phyloP scores from a whole-genome alignment of 1,284 basidiomycete genomes.

The Trametes pubescens region DNA sequence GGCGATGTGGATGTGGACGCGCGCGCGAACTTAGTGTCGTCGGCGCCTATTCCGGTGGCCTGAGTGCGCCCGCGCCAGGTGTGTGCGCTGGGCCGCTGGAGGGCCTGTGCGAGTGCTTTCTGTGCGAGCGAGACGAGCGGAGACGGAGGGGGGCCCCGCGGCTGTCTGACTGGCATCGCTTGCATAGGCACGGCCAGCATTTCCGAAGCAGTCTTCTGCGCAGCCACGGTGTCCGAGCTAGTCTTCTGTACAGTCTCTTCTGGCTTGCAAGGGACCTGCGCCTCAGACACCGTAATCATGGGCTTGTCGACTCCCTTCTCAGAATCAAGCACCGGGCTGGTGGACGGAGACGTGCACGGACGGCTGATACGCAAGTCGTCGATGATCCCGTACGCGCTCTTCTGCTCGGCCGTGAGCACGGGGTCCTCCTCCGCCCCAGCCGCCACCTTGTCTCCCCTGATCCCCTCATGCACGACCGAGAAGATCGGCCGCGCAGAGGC shows the following conservation, averaged over 20 bases:
- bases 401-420: background rate
- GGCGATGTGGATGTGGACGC: too few species aligned
- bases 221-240: background rate
- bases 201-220: background rate
- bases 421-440: background rate
- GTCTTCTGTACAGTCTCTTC: background rate
- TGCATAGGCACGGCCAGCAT: background rate
- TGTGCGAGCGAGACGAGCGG: background rate
- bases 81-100: background rate
- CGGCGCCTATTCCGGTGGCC: background rate
- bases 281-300: too few species aligned
- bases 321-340: background rate
- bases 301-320: background rate
- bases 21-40: background rate
- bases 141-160: slow-evolving; percentile 15
- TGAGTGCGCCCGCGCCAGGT: slow-evolving; percentile 15
- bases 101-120: background rate
- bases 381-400: slow-evolving; percentile 5
- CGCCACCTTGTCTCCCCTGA: background rate
- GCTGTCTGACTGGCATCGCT: slow-evolving; percentile 5
- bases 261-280: background rate
- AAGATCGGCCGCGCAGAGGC: slow-evolving; percentile 4
- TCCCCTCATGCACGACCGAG: slow-evolving; percentile 2
- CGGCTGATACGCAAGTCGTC: slow-evolving; percentile 12
- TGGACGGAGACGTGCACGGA: background rate